Conservation (phyloP, 352 stramenopile species). For the Phytopythium aichiense region DNA sequence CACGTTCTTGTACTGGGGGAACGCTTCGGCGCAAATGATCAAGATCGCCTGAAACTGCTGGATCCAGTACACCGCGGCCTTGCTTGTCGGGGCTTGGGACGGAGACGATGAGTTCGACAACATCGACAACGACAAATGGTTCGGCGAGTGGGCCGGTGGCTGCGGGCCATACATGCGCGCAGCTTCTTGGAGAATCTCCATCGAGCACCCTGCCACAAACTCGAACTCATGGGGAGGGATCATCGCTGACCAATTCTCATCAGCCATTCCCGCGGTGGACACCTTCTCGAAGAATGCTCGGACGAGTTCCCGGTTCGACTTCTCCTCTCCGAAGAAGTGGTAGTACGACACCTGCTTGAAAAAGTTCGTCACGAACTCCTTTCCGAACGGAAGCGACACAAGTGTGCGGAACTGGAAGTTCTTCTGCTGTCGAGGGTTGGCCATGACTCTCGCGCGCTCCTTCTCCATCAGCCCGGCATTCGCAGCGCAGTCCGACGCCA, state of each 20-base stretch:
- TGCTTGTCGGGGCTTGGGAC: slow-evolving; percentile 32
- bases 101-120: slow-evolving; percentile 30
- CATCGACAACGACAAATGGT: slow-evolving; percentile 34
- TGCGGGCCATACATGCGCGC: slow-evolving; percentile 65
- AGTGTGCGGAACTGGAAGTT: slow-evolving; percentile 66
- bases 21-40: slow-evolving; percentile 57
- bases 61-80: slow-evolving; percentile 72
- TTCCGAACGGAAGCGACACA: slow-evolving; percentile 64
- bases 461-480: slow-evolving; percentile 48
- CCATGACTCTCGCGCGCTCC: slow-evolving; percentile 33
- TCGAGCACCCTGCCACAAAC: slow-evolving; percentile 53
- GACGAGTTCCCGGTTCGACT: slow-evolving; percentile 66
- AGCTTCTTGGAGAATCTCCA: slow-evolving; percentile 75
- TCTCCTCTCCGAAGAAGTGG: slow-evolving; percentile 66
- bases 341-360: slow-evolving; percentile 72
- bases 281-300: slow-evolving; percentile 82
- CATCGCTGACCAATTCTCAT: slow-evolving; percentile 54
- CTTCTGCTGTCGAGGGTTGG: slow-evolving; percentile 61
- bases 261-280: slow-evolving; percentile 57
- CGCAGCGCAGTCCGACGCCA: slow-evolving; percentile 45
- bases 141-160: slow-evolving; percentile 23
- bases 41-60: slow-evolving; percentile 76
- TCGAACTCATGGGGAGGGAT: slow-evolving; percentile 35
- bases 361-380: slow-evolving; percentile 57
- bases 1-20: slow-evolving; percentile 60